Percentiles rank a stretch among this genome's conserved stretches.
Evolutionary conservation across 2,329 filamentous ascomycete species (phyloP).

Genomic region (Alternaria sp.): DNA sequence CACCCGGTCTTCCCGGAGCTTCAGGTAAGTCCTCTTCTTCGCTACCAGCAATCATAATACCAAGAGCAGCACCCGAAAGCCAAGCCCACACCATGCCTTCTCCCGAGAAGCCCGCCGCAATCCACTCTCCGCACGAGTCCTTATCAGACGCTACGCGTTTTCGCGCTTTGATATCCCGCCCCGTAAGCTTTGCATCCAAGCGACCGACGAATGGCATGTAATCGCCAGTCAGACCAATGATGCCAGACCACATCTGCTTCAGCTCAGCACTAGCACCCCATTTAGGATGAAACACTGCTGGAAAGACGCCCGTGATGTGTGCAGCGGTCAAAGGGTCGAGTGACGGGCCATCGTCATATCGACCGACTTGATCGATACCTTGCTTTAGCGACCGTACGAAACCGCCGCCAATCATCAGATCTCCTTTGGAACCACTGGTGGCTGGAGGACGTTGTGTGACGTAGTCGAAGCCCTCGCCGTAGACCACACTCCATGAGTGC

Average conservation of each 20-base stretch:
- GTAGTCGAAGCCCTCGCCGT: constrained; percentile 8
- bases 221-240: constrained; percentile 58
- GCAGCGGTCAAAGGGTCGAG: constrained; percentile 10
- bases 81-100: constrained; percentile 26
- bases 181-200: constrained; percentile 43
- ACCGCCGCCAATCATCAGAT: constrained; percentile 18
- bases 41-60: constrained; percentile 20
- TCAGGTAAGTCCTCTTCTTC: constrained; percentile 4
- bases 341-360: constrained; percentile 12
- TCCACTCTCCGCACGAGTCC: constrained; percentile 43
- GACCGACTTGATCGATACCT: constrained; percentile 15
- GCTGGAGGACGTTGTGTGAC: constrained; percentile 11
- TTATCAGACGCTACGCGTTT: constrained; percentile 8
- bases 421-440: constrained; percentile 5
- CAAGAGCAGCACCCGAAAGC: constrained; percentile 20
- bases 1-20: constrained; percentile 3
- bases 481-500: constrained; percentile 58
- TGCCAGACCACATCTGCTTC: constrained; percentile 58
- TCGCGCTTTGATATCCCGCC: neutral
- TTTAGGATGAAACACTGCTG: constrained; percentile 12
- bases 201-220: constrained; percentile 58
- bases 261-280: constrained; percentile 27
- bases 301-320: constrained; percentile 15
- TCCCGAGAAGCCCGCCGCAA: constrained; percentile 20
- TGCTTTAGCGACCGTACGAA: constrained; percentile 22